A percentile compares a stretch with the other conserved stretches of the same genome.
These are phyloP conservation scores for Microbotryum silenes-acaulis DNA, from an alignment of 1,284 basidiomycete species.

Conservation along the genomic window DNA sequence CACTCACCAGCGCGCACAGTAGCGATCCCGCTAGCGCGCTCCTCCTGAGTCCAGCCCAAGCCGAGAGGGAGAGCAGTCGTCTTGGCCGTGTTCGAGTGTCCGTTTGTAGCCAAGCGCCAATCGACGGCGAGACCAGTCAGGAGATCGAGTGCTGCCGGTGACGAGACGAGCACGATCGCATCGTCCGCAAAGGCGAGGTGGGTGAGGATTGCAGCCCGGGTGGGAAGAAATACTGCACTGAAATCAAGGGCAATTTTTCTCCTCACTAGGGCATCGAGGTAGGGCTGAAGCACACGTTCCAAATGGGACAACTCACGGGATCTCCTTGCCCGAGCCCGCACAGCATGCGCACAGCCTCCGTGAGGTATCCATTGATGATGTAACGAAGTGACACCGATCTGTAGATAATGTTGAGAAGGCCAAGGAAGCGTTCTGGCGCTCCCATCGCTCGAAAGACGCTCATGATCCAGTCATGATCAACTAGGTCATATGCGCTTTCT, in stretches of 20 bases:
- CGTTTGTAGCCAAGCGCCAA: conserved; percentile 4
- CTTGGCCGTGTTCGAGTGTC: conserved; percentile 2
- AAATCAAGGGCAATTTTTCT: background rate
- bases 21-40: background rate
- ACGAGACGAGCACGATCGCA: background rate
- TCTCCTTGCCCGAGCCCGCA: conserved; percentile 1
- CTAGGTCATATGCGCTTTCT: conserved; percentile 2
- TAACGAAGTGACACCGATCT: background rate
- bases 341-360: background rate
- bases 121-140: background rate
- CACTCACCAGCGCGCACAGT: background rate
- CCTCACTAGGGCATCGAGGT: conserved; percentile 1
- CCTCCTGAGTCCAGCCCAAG: background rate
- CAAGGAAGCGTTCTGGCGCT: background rate
- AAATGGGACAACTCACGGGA: background rate
- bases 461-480: conserved; percentile 6
- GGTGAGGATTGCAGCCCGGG: background rate
- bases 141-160: background rate
- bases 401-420: background rate
- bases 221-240: too few relatives aligned
- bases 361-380: conserved; percentile 5
- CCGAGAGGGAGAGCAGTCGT: background rate
- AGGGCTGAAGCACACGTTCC: conserved; percentile 4
- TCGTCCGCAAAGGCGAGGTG: conserved; percentile 6
- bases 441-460: background rate